Evolutionary conservation across 2,329 filamentous ascomycete genomes (phyloP).

Genomic region (Aspergillus hiratsukae): DNA sequence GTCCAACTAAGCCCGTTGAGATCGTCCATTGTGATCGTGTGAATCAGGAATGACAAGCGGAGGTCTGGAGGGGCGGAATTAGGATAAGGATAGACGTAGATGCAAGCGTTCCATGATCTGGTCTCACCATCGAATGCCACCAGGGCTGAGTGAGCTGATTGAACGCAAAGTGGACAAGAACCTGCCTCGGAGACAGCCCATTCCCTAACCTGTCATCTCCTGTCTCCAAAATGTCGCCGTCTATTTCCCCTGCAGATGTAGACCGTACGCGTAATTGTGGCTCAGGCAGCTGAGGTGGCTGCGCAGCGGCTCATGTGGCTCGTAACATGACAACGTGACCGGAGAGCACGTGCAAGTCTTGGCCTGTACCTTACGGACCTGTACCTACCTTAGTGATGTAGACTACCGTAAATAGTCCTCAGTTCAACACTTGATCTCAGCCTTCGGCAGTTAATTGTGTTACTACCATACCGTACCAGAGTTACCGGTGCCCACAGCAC

Average conservation of each 20-base stretch:
- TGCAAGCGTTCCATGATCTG: conserved; percentile 15
- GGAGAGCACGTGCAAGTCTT: neutral
- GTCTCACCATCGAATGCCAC: conserved; percentile 15
- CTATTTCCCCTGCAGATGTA: conserved; percentile 6
- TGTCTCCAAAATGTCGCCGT: neutral
- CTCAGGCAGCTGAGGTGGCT: conserved; percentile 1
- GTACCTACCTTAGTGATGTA: too few relatives aligned
- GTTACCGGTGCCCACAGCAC: neutral
- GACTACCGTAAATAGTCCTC: neutral
- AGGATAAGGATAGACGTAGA: conserved; percentile 16
- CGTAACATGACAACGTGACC: neutral
- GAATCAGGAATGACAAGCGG: conserved; percentile 5
- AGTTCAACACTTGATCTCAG: too few relatives aligned
- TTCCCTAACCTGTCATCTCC: neutral
- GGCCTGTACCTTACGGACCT: too few relatives aligned
- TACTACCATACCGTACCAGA: neutral
- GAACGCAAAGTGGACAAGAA: neutral
- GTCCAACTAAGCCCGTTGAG: conserved; percentile 45
- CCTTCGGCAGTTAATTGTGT: neutral
- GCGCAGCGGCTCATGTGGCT: neutral
- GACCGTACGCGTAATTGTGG: conserved; percentile 12
- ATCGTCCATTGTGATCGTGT: conserved; percentile 41
- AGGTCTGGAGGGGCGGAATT: conserved; percentile 17
- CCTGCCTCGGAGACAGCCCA: neutral
- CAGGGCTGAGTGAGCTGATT: conserved; percentile 7